Base-by-base conservation (phyloP, 768 basidiomycete genomes). In the Cantharellus anzutake region DNA sequence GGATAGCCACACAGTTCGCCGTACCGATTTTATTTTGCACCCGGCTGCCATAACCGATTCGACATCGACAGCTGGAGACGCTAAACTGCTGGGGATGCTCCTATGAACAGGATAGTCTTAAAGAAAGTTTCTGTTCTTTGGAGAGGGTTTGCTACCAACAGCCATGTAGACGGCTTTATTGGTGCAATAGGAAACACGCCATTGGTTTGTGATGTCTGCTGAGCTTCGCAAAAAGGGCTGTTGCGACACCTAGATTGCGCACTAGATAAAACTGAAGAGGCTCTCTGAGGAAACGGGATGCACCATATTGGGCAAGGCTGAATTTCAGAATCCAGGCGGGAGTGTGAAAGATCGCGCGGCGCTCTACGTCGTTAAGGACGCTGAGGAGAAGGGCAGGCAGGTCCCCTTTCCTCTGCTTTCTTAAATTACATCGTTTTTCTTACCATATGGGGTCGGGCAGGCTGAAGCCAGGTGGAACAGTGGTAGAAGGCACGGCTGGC, bases 341-440 rank as follows among this genome's bases (percentile, higher is more conserved):
- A 92, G 88, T 63, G 89, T 99, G 65, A 99, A 99, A 72, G 96
- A 99, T 68, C 82, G 96, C 53, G 96, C 96, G 42, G 96, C 94
- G 2, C 77, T 96, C 14, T 91, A 88, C 39, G 77, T 99, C 57
- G 73, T 99, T 55, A 74, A 74, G 58, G 84, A 92, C 68, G 94
- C 94, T 2, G 94, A 98, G 72, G 75, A 81, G 66, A 77, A 78
- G 65, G 93, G 92, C 63, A 70, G 74, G 90, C 86, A 64, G 69
- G 83, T 77, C 39, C 38, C 59, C 61, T 20, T 42, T 34, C 34
- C 42, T 5, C 44, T 42, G 5, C 58, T 50, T 42, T 37, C 20
- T 3, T 3, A 7, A 29, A 39, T 41, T 4, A 40, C 38, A 34
- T 2, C 34, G 39, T 56, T 14, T 35, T 34, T 41, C 2, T 40